Conservation (phyloP, 805 yeast species). For the Saccharomyces paradoxus region DNA sequence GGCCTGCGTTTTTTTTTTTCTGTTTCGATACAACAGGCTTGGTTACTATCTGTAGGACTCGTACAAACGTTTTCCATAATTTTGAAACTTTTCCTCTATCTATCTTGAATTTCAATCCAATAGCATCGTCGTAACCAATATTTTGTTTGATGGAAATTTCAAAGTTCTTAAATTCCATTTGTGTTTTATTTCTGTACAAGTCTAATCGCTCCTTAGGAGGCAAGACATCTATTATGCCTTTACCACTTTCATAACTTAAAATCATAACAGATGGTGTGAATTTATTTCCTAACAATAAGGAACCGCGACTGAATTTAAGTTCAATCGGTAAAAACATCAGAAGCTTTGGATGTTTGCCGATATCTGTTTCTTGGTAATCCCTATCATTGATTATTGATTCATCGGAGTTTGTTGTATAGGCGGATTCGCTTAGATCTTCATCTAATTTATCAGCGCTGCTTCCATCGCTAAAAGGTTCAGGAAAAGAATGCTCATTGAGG, state of each 20-base stretch:
- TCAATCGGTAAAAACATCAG: slow-evolving; percentile 52
- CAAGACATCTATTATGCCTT: slow-evolving; percentile 49
- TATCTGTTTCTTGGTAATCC: slow-evolving; percentile 1
- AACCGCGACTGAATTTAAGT: slow-evolving; percentile 52
- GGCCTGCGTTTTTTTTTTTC: slow-evolving; percentile 2
- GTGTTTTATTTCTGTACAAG: slow-evolving; percentile 40
- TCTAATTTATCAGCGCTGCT: slow-evolving; percentile 11
- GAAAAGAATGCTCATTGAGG: slow-evolving; percentile 14
- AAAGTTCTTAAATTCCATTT: slow-evolving; percentile 43
- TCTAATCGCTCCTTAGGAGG: slow-evolving; percentile 48
- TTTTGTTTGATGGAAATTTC: slow-evolving; percentile 62
- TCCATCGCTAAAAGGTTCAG: slow-evolving; percentile 9
- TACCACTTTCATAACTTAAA: slow-evolving; percentile 46
- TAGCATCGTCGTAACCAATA: slow-evolving; percentile 45
- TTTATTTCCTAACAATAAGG: slow-evolving; percentile 72
- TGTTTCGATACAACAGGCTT: slow-evolving; percentile 4
- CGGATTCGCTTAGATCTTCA: slow-evolving; percentile 5
- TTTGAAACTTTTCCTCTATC: slow-evolving; percentile 15
- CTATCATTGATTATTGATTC: slow-evolving; percentile 14
- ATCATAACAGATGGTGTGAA: slow-evolving; percentile 68
- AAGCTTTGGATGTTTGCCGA: slow-evolving; percentile 9
- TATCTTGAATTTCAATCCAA: slow-evolving; percentile 15
- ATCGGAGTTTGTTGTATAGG: slow-evolving; percentile 9
- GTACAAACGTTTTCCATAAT: slow-evolving; percentile 18
- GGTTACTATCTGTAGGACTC: slow-evolving; percentile 6